A percentile compares a stretch with the other conserved stretches of the same genome.
Evolutionary conservation across 2,329 filamentous ascomycete species (phyloP).

Genomic region (Epichloe festucae): DNA sequence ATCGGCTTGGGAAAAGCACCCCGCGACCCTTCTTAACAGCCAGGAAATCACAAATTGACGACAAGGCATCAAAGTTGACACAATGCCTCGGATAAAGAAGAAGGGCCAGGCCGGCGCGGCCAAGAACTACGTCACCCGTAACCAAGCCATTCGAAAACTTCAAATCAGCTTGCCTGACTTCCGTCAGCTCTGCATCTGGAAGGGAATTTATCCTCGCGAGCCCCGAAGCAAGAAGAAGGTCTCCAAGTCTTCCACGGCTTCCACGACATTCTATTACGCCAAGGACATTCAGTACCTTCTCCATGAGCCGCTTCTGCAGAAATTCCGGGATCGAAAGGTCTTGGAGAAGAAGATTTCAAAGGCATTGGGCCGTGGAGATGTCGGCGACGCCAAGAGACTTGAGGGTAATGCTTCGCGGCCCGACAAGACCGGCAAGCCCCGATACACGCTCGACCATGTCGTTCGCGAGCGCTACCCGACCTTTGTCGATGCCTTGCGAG

Average conservation of each 20-base stretch:
- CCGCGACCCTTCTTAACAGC: slow-evolving; percentile 20
- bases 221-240: slow-evolving; percentile 96
- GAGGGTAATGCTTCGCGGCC: slow-evolving; percentile 77
- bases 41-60: slow-evolving; percentile 6
- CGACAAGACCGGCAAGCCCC: slow-evolving; percentile 81
- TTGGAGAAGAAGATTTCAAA: slow-evolving; percentile 95
- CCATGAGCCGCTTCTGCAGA: slow-evolving; percentile 84
- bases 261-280: slow-evolving; percentile 82
- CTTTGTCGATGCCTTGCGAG: slow-evolving; percentile 84
- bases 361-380: slow-evolving; percentile 83
- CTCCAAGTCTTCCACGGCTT: slow-evolving; percentile 76
- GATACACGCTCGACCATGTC: slow-evolving; percentile 88
- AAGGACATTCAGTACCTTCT: slow-evolving; percentile 98
- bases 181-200: slow-evolving; percentile 97
- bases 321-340: slow-evolving; percentile 94
- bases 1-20: slow-evolving; percentile 15
- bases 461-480: slow-evolving; percentile 97
- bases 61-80: slow-evolving; percentile 8
- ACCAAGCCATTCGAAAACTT: slow-evolving; percentile 92
- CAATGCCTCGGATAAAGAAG: slow-evolving; percentile 73
- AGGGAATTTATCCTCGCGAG: slow-evolving; percentile 96
- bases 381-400: slow-evolving; percentile 73
- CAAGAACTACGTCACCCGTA: slow-evolving; percentile 97
- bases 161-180: slow-evolving; percentile 97
- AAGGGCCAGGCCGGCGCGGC: slow-evolving; percentile 85